Conservation (phyloP, 148 eudicot genomes). For the Fallopia convolvulus region DNA sequence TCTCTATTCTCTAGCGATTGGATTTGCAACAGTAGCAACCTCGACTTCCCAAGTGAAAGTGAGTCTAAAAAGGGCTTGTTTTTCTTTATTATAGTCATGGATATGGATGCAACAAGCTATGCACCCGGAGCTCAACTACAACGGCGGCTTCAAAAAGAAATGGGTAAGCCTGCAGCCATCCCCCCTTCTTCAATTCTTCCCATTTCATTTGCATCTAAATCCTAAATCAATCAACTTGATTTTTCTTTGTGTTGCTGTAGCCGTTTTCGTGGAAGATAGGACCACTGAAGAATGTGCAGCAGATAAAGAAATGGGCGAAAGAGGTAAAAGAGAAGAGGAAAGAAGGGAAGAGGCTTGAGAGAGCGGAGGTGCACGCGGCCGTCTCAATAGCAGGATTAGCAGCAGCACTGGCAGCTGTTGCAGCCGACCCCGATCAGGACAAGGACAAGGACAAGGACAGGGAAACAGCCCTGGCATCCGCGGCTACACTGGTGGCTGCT, state of each 20-base stretch:
- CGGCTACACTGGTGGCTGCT: slow-evolving; percentile 85
- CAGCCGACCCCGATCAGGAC: slow-evolving; percentile 47
- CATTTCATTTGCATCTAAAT: not conserved
- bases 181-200: not conserved
- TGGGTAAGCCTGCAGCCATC: slow-evolving; percentile 41
- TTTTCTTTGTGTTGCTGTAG: not conserved
- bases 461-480: slow-evolving; percentile 68
- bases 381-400: slow-evolving; percentile 91
- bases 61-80: not conserved
- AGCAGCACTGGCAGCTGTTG: slow-evolving; percentile 84
- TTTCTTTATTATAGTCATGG: slow-evolving; percentile 54
- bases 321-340: slow-evolving; percentile 76
- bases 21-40: not conserved
- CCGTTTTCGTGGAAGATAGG: slow-evolving; percentile 63
- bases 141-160: slow-evolving; percentile 58
- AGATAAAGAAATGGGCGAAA: slow-evolving; percentile 81
- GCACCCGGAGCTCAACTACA: slow-evolving; percentile 97
- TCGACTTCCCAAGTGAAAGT: not conserved
- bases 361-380: slow-evolving; percentile 96
- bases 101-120: slow-evolving; percentile 99
- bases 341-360: slow-evolving; percentile 72
- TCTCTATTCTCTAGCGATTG: too few relatives aligned
- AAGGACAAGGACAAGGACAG: slow-evolving; percentile 17
- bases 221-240: not conserved
- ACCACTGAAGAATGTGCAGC: slow-evolving; percentile 52